Evolutionary conservation across 78 protist genomes (phyloP).

Genomic region (Dictyostelium discoideum): DNA sequence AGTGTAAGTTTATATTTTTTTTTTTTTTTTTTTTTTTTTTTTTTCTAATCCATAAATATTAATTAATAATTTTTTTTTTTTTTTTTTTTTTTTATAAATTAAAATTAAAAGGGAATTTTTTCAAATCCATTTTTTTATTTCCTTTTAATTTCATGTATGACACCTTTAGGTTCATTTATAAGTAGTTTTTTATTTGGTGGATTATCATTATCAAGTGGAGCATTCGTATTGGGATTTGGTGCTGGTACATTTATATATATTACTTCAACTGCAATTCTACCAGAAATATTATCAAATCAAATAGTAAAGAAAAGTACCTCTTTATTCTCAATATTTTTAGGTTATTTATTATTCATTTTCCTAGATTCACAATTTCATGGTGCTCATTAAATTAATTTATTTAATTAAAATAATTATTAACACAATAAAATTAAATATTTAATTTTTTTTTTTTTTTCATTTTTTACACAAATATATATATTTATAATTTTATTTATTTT

Average conservation of each 20-base stretch:
- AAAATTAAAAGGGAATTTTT: not conserved
- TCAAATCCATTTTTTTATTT: constrained; percentile 66
- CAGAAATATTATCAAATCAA: constrained; percentile 38
- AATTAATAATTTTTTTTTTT: not conserved
- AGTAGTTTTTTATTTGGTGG: constrained; percentile 43
- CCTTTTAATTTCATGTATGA: constrained; percentile 51
- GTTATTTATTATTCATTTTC: constrained; percentile 39
- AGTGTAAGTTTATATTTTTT: not conserved
- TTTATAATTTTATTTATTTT: not conserved
- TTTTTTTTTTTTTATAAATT: constrained; percentile 6
- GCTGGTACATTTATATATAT: constrained; percentile 75
- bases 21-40: not conserved
- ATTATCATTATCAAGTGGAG: constrained; percentile 16
- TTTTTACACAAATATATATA: too few species aligned
- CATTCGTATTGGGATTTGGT: constrained; percentile 65
- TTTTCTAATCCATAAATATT: not conserved
- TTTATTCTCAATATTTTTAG: not conserved
- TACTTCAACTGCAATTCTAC: constrained; percentile 62
- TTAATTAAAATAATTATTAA: not conserved
- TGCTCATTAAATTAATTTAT: constrained; percentile 5
- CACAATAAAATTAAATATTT: not conserved
- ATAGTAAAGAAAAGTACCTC: constrained; percentile 7
- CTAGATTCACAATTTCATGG: constrained; percentile 42
- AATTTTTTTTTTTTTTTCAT: not conserved
- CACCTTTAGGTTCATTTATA: constrained; percentile 51